These are phyloP conservation scores for Trichoderma sp. DNA, from an alignment of 2,329 filamentous ascomycete species.

Conservation along the genomic window DNA sequence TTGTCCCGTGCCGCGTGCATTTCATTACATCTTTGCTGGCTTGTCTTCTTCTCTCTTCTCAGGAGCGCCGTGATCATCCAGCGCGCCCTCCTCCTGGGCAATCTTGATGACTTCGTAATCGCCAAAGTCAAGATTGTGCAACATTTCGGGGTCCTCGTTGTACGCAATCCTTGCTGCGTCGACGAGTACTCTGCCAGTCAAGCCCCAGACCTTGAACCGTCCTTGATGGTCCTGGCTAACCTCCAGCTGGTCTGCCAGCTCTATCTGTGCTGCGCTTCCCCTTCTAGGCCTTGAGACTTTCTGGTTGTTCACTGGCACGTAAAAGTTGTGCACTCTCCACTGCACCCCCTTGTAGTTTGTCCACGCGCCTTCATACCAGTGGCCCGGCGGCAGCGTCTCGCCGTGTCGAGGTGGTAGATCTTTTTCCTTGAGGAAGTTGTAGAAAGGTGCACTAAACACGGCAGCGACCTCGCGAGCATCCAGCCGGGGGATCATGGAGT, in stretches of 20 bases:
- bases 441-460: constrained; percentile 87
- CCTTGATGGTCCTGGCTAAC: constrained; percentile 46
- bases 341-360: constrained; percentile 71
- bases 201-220: constrained; percentile 86
- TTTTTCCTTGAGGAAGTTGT: constrained; percentile 69
- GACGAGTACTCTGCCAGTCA: constrained; percentile 89
- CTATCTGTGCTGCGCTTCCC: constrained; percentile 34
- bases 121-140: constrained; percentile 59
- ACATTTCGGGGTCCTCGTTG: constrained; percentile 79
- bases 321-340: constrained; percentile 93
- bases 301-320: constrained; percentile 76
- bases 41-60: constrained; percentile 33
- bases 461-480: constrained; percentile 91
- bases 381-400: constrained; percentile 49
- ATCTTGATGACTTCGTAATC: constrained; percentile 54
- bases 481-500: constrained; percentile 73
- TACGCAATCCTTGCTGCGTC: constrained; percentile 87
- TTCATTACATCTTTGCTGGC: constrained; percentile 36
- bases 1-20: background rate
- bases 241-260: constrained; percentile 46
- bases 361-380: constrained; percentile 89
- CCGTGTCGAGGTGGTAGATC: constrained; percentile 54
- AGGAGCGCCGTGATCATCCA: constrained; percentile 32
- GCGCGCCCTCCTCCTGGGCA: constrained; percentile 48
- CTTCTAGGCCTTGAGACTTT: constrained; percentile 62